Percentiles rank a stretch among this genome's conserved stretches.
phyloP scores from a whole-genome alignment of 306 rosid genomes.

The Inga oerstediana region DNA sequence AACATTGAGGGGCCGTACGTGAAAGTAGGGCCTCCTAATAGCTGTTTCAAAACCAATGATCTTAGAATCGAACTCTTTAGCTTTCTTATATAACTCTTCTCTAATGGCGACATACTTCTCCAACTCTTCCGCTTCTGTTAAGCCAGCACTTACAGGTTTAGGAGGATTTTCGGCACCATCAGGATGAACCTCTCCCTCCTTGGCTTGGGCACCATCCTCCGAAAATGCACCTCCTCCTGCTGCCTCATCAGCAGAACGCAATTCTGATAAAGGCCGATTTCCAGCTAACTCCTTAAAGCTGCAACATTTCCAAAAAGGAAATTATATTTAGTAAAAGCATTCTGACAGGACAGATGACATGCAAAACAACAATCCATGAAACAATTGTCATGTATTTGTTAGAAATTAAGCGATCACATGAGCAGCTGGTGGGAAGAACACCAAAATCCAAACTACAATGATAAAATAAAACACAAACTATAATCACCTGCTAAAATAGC shows the following conservation, averaged over 20 bases:
- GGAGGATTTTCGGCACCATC: slow-evolving; percentile 61
- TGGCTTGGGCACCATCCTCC: slow-evolving; percentile 52
- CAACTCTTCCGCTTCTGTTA: slow-evolving; percentile 98
- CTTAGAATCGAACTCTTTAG: slow-evolving; percentile 99
- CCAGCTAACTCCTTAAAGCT: slow-evolving; percentile 95
- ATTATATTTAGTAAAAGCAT: background rate
- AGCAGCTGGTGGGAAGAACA: background rate
- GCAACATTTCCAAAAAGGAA: slow-evolving; percentile 41
- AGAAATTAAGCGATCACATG: background rate
- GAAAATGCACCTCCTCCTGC: slow-evolving; percentile 48
- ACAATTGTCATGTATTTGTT: background rate
- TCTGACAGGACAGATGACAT: background rate
- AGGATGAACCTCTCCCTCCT: slow-evolving; percentile 67
- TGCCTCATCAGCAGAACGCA: slow-evolving; percentile 77
- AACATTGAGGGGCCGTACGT: slow-evolving; percentile 88
- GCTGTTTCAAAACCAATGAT: slow-evolving; percentile 99
- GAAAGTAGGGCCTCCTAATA: slow-evolving; percentile 98
- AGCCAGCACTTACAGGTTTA: slow-evolving; percentile 85
- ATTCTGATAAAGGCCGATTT: slow-evolving; percentile 82
- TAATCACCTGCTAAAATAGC: slow-evolving; percentile 84
- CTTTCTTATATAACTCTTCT: slow-evolving; percentile 97
- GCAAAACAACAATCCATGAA: background rate
- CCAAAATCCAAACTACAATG: background rate
- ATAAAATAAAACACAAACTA: background rate
- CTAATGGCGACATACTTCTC: slow-evolving; percentile 94